A percentile compares a stretch with the other conserved stretches of the same genome.
Evolutionary conservation across 768 basidiomycete genomes (phyloP).

Genomic region (Coprinopsis cinerea): DNA sequence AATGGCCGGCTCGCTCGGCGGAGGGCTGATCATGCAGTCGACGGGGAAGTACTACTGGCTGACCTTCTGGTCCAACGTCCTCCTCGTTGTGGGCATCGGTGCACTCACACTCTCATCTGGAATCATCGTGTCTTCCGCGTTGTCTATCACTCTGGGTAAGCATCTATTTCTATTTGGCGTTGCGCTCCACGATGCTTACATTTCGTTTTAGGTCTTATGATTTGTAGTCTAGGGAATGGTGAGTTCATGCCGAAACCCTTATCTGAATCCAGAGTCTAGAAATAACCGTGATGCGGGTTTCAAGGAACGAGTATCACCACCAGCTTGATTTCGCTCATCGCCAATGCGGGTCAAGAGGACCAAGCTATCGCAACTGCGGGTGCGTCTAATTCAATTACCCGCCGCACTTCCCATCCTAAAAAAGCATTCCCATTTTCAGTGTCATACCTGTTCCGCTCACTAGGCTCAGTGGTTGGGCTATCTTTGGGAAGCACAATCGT

Average conservation of each 20-base stretch:
- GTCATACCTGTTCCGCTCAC: constrained; percentile 61
- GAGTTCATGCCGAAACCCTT: constrained; percentile 8
- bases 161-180: background rate
- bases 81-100: constrained; percentile 33
- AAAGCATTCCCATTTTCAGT: constrained; percentile 27
- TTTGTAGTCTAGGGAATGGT: constrained; percentile 38
- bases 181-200: background rate
- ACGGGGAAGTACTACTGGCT: constrained; percentile 53
- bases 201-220: constrained; percentile 25
- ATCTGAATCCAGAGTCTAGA: background rate
- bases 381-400: constrained; percentile 18
- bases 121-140: constrained; percentile 26
- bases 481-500: constrained; percentile 53
- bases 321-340: constrained; percentile 53
- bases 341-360: constrained; percentile 54
- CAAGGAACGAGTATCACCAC: constrained; percentile 49
- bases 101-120: constrained; percentile 36
- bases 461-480: constrained; percentile 53
- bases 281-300: background rate
- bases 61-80: constrained; percentile 37
- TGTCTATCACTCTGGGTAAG: constrained; percentile 38
- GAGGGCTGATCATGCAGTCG: constrained; percentile 50
- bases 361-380: constrained; percentile 65
- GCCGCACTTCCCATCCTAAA: background rate
- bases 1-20: constrained; percentile 42